Conservation (phyloP, 1,284 basidiomycete species). For the Rhizoctonia solani region DNA sequence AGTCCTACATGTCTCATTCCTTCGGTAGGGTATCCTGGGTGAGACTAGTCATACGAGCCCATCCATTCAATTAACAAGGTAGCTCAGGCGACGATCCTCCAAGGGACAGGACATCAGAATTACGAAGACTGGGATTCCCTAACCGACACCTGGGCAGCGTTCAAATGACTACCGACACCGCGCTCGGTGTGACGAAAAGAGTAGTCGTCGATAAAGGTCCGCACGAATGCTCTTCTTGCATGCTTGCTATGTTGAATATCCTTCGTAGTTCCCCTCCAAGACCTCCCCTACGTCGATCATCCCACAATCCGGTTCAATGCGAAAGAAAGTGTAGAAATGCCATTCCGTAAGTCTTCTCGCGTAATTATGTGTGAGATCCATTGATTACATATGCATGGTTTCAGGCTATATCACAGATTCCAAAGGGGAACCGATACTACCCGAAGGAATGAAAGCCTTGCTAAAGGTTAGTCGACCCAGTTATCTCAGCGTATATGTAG, state of each 20-base stretch:
- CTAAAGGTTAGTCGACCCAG: constrained; percentile 53
- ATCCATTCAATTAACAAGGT: neutral
- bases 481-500: neutral
- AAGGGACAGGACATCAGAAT: constrained; percentile 82
- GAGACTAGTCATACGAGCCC: constrained; percentile 40
- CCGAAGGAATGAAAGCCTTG: constrained; percentile 85
- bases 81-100: constrained; percentile 84
- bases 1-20: neutral
- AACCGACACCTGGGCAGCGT: constrained; percentile 78
- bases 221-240: constrained; percentile 39
- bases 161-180: constrained; percentile 99
- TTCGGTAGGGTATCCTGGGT: constrained; percentile 48
- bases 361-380: neutral
- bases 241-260: neutral
- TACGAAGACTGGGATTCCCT: constrained; percentile 86
- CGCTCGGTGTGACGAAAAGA: constrained; percentile 87
- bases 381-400: neutral
- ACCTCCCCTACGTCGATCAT: constrained; percentile 77
- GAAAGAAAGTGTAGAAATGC: constrained; percentile 91
- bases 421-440: constrained; percentile 67
- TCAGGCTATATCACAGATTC: constrained; percentile 51
- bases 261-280: constrained; percentile 60
- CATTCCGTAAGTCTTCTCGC: constrained; percentile 77
- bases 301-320: constrained; percentile 85
- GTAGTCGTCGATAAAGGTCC: constrained; percentile 79